Base-by-base conservation (phyloP, 345 rosid genomes). In the Brassica incana region DNA sequence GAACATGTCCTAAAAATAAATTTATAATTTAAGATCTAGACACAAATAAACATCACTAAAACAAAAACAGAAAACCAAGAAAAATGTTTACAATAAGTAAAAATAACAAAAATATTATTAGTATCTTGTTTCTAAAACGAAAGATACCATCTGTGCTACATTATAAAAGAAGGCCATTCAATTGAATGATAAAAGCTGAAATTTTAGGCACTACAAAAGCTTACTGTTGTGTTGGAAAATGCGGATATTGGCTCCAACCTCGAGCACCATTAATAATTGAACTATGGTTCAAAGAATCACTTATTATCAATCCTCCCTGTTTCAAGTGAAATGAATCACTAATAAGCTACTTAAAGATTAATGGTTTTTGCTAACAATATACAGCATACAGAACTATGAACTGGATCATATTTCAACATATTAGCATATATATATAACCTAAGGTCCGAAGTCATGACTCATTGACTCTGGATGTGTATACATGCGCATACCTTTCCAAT, bases 201-300 rank as follows among this genome's bases (percentile, higher is more conserved):
- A 50, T 35, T 0, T 50, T 25, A 23, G 52, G 45, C 75, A 69
- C 15, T 2, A 14, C 11, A 69, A 45, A 35, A 65, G 85, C 96
- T 90, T 83, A 93, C 98, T 88, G 76, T 95, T 95, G 84, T 93
- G 90, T 72, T 90, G 98, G 84, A 93, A 95, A 86, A 95, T 98
- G 27, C 97, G 87, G 73, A 93, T 78, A n/a, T 93, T 88, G 77
- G 99, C 95, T 79, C 98, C 97, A 6, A 62, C 98, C 98, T 77
- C 99, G 91, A 52, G 98, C 99, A 66, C 99, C 99, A 84, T 85
- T 95, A 68, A 95, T 89, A 84, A 93, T 91, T 32, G 98, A 95
- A 81, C 88, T 93, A 78, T 95, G 99, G 88, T 95, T 95, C 85
- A 95, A 82, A 3, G 99, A 93, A 85, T 95, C 99, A 65, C 99